Base-by-base conservation (phyloP, 345 rosid genomes). In the Pistacia atlantica region DNA sequence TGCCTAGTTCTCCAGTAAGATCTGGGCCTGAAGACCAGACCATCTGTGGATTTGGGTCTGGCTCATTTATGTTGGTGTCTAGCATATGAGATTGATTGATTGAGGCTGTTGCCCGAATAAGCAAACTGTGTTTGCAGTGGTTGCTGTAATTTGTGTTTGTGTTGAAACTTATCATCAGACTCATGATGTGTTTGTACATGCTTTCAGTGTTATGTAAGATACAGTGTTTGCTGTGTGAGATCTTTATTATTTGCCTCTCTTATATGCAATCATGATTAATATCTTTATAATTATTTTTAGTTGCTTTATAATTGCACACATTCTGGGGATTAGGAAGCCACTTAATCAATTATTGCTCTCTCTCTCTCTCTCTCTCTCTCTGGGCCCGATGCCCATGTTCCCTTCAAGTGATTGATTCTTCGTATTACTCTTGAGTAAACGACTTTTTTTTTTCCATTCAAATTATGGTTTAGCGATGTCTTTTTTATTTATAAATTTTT, bases 1-100 rank as follows among this genome's bases (percentile, higher is more conserved):
- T 95, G 98, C 89, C 65, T 93, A 48, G 93, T 91, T 77, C 94
- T 75, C 82, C 94, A 83, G 90, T 95, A 81, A 87, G 80, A 42
- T 70, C 11, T 4, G 31, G 56, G 77, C 78, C 65, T 25, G 54
- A 14, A 31, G 63, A 67, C 38, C 69, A 35, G 77, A 75, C 71
- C 5, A 31, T 51, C 17, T 8, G n/a, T 22, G 71, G 33, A 12
- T 49, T 14, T 28, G 54, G 5, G 49, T 75, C 38, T 11, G 69
- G 25, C 38, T 68, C 75, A 28, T 65, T 48, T 51, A 58, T 75
- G 48, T 9, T 37, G 8, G 14, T 45, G 13, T 75, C 49, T 28
- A 57, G 45, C 22, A 55, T 69, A 3, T 62, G 55, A 20, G 45
- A 67, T 63, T 64, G 20, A 48, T 28, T 69, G 65, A 42, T 54